A percentile compares a stretch with the other conserved stretches of the same genome.
phyloP scores from a whole-genome alignment of 441 rosid genomes.

The Pelargonium fulgidum region DNA sequence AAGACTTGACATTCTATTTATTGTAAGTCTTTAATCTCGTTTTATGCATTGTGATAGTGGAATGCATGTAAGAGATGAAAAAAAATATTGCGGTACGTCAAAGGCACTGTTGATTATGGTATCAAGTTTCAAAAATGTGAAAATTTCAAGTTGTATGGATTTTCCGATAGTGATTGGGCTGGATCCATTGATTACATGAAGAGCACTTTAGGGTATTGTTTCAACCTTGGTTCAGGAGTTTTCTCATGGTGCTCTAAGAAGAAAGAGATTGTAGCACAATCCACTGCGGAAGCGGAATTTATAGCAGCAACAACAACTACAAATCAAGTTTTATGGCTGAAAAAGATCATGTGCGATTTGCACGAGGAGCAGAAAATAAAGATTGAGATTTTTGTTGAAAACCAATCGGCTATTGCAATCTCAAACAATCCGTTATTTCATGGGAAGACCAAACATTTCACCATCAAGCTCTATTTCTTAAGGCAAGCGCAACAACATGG shows the following conservation, averaged over 20 bases:
- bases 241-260: conserved; percentile 8
- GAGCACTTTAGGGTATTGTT: not conserved
- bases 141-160: not conserved
- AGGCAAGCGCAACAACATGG: not conserved
- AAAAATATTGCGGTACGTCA: conserved; percentile 8
- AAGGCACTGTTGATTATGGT: not conserved
- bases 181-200: not conserved
- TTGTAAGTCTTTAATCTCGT: not conserved
- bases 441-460: not conserved
- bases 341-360: not conserved
- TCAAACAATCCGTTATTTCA: not conserved
- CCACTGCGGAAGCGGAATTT: not conserved
- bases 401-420: not conserved
- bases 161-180: conserved; percentile 1
- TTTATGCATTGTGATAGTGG: not conserved
- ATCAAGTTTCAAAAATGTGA: not conserved
- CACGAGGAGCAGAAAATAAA: not conserved
- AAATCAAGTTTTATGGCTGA: not conserved
- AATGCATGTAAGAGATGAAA: not conserved
- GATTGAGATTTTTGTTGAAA: not conserved
- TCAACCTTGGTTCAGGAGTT: not conserved
- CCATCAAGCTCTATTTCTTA: not conserved
- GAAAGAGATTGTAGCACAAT: not conserved
- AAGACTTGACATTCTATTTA: not conserved
- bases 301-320: not conserved